Evolutionary conservation across 2,329 filamentous ascomycete species (phyloP).

Genomic region (Trichophaea hybrida): DNA sequence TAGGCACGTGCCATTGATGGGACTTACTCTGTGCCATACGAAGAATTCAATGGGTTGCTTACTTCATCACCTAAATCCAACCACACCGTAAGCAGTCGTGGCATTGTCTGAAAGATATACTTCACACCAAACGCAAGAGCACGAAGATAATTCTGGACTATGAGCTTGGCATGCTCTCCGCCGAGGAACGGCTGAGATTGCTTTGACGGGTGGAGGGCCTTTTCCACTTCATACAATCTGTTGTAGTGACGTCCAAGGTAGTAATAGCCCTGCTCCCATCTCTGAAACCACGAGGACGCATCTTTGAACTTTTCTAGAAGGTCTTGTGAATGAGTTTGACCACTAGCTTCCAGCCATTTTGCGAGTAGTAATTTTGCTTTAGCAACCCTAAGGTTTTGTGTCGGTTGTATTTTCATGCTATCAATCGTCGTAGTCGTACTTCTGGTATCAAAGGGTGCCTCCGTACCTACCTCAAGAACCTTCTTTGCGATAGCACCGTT

Average conservation of each 20-base stretch:
- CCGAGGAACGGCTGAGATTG: slow-evolving; percentile 63
- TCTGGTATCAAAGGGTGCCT: background rate
- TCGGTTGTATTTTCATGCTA: background rate
- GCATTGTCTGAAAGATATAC: slow-evolving; percentile 88
- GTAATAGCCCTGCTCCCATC: slow-evolving; percentile 96
- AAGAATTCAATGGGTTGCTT: slow-evolving; percentile 34
- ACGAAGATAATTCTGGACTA: slow-evolving; percentile 85
- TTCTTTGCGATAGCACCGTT: slow-evolving; percentile 45
- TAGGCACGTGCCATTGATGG: background rate
- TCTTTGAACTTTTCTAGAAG: slow-evolving; percentile 71
- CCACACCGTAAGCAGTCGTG: slow-evolving; percentile 85
- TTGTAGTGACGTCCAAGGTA: slow-evolving; percentile 96
- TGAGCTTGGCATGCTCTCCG: slow-evolving; percentile 72
- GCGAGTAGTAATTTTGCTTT: slow-evolving; percentile 73
- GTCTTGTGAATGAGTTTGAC: slow-evolving; percentile 72
- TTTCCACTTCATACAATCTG: slow-evolving; percentile 83
- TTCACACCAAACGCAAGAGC: slow-evolving; percentile 82
- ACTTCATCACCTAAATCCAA: slow-evolving; percentile 72
- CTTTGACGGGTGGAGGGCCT: slow-evolving; percentile 57
- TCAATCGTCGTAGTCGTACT: background rate
- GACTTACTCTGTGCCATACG: slow-evolving; percentile 35
- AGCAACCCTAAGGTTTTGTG: slow-evolving; percentile 16
- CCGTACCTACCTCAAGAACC: background rate
- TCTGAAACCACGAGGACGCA: slow-evolving; percentile 41
- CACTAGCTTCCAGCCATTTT: slow-evolving; percentile 93